These are phyloP conservation scores for Fusarium sp. DNA, from an alignment of 2,329 filamentous ascomycete species.

Conservation along the genomic window DNA sequence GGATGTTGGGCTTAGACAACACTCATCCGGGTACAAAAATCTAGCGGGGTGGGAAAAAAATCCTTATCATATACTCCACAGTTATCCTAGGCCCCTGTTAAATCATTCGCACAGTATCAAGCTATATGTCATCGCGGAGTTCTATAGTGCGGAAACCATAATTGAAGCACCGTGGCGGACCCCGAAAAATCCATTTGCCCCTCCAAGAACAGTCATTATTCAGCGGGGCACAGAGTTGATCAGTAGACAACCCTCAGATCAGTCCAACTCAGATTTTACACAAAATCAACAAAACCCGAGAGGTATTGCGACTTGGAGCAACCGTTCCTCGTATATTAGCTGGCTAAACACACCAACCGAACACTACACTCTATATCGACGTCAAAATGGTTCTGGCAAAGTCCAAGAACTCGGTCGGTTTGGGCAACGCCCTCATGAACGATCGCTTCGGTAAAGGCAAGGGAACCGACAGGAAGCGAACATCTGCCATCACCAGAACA, in stretches of 20 bases:
- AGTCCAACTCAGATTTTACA: constrained; percentile 31
- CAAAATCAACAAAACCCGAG: constrained; percentile 16
- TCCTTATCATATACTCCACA: constrained; percentile 42
- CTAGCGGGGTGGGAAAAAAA: constrained; percentile 44
- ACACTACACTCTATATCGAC: constrained; percentile 11
- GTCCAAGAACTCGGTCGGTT: constrained; percentile 92
- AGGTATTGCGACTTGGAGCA: constrained; percentile 21
- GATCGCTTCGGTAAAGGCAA: constrained; percentile 97
- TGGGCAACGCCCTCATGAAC: constrained; percentile 98
- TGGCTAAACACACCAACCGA: neutral
- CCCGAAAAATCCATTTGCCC: constrained; percentile 56
- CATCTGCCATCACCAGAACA: constrained; percentile 68
- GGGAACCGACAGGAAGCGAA: constrained; percentile 81
- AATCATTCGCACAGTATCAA: constrained; percentile 45
- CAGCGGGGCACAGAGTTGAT: constrained; percentile 45
- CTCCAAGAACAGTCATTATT: constrained; percentile 56
- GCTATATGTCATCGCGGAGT: accelerated
- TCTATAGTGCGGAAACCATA: constrained; percentile 43
- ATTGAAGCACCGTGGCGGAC: constrained; percentile 12
- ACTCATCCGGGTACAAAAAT: constrained; percentile 44
- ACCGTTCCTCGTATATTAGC: constrained; percentile 17
- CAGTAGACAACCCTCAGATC: constrained; percentile 25
- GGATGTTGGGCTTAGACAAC: constrained; percentile 43
- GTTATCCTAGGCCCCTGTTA: constrained; percentile 36
- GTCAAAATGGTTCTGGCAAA: constrained; percentile 74